phyloP scores from a whole-genome alignment of 192 early-diverging fungal species.

The Coemansia sp. region DNA sequence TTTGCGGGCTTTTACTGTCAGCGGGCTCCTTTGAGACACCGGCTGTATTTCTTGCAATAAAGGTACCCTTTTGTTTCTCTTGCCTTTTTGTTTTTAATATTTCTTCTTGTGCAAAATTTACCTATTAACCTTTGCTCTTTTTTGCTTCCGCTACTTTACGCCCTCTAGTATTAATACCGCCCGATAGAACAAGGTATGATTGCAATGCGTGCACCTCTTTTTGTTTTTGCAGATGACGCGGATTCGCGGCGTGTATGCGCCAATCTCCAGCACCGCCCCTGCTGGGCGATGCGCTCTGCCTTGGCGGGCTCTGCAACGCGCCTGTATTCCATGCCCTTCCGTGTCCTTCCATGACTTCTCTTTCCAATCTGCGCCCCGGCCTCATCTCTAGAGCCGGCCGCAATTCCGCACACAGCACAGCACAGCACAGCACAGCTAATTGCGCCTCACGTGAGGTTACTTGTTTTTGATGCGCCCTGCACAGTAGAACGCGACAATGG shows the following conservation, averaged over 20 bases:
- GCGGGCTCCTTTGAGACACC: slow-evolving; percentile 3
- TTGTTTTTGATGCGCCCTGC: background rate
- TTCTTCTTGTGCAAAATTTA: slow-evolving; percentile 2
- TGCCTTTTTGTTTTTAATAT: slow-evolving; percentile 1
- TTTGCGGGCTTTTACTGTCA: background rate
- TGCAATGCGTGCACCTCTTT: background rate
- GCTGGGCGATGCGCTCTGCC: too few relatives aligned
- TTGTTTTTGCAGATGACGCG: slow-evolving; percentile 5
- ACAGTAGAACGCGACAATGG: slow-evolving; percentile 62
- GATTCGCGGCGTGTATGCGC: too few relatives aligned
- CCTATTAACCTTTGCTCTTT: background rate
- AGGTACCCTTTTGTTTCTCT: background rate
- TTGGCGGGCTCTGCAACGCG: too few relatives aligned
- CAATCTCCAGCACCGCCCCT: too few relatives aligned
- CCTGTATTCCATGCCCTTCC: too few relatives aligned
- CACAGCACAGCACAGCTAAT: too few relatives aligned
- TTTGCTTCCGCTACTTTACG: slow-evolving; percentile 4
- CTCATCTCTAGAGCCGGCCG: too few relatives aligned
- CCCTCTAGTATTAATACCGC: background rate
- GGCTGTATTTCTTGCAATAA: background rate
- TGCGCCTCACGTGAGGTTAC: too few relatives aligned
- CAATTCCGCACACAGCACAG: too few relatives aligned
- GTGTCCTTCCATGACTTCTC: too few relatives aligned
- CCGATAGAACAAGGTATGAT: slow-evolving; percentile 8
- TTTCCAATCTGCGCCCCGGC: too few relatives aligned